Evolutionary conservation across 2,329 filamentous ascomycete species (phyloP).

Genomic region (Cadophora luteo-olivacea): DNA sequence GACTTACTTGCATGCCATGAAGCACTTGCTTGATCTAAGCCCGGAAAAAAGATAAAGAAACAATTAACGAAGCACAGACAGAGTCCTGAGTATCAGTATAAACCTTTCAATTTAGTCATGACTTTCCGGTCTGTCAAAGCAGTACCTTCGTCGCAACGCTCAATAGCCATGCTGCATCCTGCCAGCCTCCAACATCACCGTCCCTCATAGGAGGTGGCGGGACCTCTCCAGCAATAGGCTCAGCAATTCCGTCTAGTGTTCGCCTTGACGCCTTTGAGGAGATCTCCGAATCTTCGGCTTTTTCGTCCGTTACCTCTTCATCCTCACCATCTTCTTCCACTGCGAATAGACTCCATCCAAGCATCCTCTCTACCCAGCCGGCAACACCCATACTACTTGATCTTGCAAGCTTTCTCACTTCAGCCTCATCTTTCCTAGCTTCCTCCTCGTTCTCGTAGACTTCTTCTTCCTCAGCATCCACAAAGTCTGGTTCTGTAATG

Average conservation of each 20-base stretch:
- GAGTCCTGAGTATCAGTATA: background rate
- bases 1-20: background rate
- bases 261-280: slow-evolving; percentile 37
- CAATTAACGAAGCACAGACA: background rate
- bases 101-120: background rate
- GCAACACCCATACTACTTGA: slow-evolving; percentile 58
- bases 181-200: slow-evolving; percentile 65
- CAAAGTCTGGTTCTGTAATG: slow-evolving; percentile 64
- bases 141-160: slow-evolving; percentile 58
- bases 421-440: slow-evolving; percentile 61
- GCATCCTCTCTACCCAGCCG: slow-evolving; percentile 64
- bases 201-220: slow-evolving; percentile 57
- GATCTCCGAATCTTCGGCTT: slow-evolving; percentile 44
- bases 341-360: slow-evolving; percentile 67
- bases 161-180: slow-evolving; percentile 71
- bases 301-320: slow-evolving; percentile 47
- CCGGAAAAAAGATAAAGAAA: background rate
- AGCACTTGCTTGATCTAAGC: background rate
- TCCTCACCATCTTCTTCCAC: slow-evolving; percentile 66
- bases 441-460: slow-evolving; percentile 59
- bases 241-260: slow-evolving; percentile 34
- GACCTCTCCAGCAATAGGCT: slow-evolving; percentile 50
- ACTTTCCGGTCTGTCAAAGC: slow-evolving; percentile 29
- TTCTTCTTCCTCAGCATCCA: slow-evolving; percentile 66
- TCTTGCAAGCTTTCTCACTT: slow-evolving; percentile 62